Base-by-base conservation (phyloP, 2,329 filamentous ascomycete species). In the Pyrenophora teres region DNA sequence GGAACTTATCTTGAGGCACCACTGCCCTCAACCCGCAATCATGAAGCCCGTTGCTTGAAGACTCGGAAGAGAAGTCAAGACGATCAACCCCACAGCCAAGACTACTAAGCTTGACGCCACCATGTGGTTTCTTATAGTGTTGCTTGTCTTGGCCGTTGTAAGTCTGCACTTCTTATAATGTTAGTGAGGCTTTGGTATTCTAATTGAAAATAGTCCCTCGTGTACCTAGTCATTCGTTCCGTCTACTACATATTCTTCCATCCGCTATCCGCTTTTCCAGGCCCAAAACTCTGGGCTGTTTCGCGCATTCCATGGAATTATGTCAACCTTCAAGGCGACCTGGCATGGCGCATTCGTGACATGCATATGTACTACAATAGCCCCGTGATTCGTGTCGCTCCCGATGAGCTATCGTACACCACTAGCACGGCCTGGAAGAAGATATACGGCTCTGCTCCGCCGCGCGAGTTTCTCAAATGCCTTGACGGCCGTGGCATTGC, bases 401-500 rank as follows among this genome's bases (percentile, higher is more conserved):
- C 46, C 16, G 46, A 49, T 30, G 46, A 49, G 46, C 39, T 49
- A 3, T 42, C 38, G 12, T 49, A 42, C 16, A 37, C 39, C n/a
- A 42, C 18, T 23, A 23, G 38, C 23, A 42, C 32, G 2, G 46
- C 46, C 16, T 38, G 23, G 39, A 42, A 43, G 31, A 43, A 49
- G 21, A 49, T 49, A 30, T 36, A 49, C 23, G 46, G 46, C 27
- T 40, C 44, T 3, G 13, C 27, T 6, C 44, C 44, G 1, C 46
- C 39, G 68, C 44, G 44, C 44, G 44, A 46, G n/a, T 46, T 46
- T 2, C 44, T 46, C 1, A 46, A 46, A 16, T 46, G 44, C 13
- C 44, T 46, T 7, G 44, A 46, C 4, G 44, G 44, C 2, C 44
- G 44, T 40, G 44, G 44, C 4, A 33, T 46, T 15, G 44, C 44